These are phyloP conservation scores for Fomitopsis serialis DNA, from an alignment of 768 basidiomycete species.

Conservation along the genomic window DNA sequence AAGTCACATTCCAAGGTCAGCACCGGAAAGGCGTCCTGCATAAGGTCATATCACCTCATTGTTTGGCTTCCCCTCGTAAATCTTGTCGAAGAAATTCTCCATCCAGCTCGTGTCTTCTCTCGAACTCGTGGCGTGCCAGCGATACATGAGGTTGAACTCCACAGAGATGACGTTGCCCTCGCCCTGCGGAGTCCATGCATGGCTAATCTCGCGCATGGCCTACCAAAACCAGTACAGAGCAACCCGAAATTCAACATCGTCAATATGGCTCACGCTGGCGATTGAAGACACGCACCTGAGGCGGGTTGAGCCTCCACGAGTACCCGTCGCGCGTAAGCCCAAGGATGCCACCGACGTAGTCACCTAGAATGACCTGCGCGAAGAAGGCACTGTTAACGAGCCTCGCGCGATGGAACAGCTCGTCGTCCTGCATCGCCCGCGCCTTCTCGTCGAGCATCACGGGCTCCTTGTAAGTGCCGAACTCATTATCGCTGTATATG, in stretches of 20 bases:
- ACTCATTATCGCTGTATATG: constrained; percentile 52
- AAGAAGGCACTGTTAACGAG: constrained; percentile 46
- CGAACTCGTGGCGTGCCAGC: constrained; percentile 31
- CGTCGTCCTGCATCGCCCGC: constrained; percentile 39
- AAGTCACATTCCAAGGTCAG: background rate
- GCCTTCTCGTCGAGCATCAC: constrained; percentile 6
- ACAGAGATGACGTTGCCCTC: constrained; percentile 72
- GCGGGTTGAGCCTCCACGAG: constrained; percentile 47
- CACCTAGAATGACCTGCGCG: constrained; percentile 49
- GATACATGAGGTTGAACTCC: constrained; percentile 62
- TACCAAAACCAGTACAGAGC: constrained; percentile 21
- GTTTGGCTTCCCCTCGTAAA: constrained; percentile 23
- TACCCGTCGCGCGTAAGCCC: constrained; percentile 46
- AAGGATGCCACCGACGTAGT: constrained; percentile 55
- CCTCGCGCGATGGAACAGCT: constrained; percentile 52
- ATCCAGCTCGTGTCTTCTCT: constrained; percentile 27
- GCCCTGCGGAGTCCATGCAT: constrained; percentile 55
- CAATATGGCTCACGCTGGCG: too few relatives aligned
- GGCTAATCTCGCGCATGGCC: constrained; percentile 45
- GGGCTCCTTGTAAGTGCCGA: constrained; percentile 36
- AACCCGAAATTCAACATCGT: too few relatives aligned
- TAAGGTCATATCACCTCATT: background rate
- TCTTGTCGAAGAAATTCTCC: constrained; percentile 26
- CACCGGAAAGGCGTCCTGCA: background rate
- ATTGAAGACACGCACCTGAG: constrained; percentile 28